Conservation (phyloP, 371 early-diverging fungal genomes). For the Dinochytrium kinnereticum region DNA sequence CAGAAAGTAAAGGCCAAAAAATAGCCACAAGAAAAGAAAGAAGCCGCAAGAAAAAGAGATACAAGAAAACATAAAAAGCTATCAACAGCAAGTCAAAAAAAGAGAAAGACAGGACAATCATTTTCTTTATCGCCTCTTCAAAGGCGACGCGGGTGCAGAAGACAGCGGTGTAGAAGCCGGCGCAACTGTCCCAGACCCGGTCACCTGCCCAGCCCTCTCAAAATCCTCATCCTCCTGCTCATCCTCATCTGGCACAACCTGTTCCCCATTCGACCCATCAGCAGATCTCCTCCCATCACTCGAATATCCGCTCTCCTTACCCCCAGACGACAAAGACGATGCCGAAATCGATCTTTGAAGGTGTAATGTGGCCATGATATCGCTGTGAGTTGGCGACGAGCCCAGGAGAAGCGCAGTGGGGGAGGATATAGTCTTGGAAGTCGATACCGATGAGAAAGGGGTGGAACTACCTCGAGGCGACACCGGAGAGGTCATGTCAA, state of each 20-base stretch:
- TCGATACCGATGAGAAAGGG: too few relatives aligned
- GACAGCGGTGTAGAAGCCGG: constrained; percentile 5
- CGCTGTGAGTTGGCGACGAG: neutral
- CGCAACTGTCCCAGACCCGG: neutral
- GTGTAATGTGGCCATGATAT: neutral
- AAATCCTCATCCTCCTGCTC: neutral
- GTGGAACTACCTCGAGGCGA: too few relatives aligned
- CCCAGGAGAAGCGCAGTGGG: too few relatives aligned
- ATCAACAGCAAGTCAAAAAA: neutral
- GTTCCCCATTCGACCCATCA: neutral
- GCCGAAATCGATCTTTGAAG: neutral
- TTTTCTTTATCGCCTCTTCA: neutral
- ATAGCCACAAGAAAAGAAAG: too few relatives aligned
- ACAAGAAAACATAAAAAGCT: neutral
- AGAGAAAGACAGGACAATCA: neutral
- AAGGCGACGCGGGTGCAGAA: neutral
- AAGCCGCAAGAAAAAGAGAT: neutral
- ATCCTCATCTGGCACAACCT: constrained; percentile 1
- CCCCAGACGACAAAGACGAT: neutral
- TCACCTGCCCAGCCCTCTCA: neutral
- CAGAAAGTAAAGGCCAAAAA: too few relatives aligned
- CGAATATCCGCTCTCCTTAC: neutral
- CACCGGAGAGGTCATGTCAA: too few relatives aligned
- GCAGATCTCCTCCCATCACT: neutral
- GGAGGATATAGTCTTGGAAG: too few relatives aligned